These are phyloP conservation scores for Cercospora berteroae DNA, from an alignment of 2,329 filamentous ascomycete species.

Conservation along the genomic window DNA sequence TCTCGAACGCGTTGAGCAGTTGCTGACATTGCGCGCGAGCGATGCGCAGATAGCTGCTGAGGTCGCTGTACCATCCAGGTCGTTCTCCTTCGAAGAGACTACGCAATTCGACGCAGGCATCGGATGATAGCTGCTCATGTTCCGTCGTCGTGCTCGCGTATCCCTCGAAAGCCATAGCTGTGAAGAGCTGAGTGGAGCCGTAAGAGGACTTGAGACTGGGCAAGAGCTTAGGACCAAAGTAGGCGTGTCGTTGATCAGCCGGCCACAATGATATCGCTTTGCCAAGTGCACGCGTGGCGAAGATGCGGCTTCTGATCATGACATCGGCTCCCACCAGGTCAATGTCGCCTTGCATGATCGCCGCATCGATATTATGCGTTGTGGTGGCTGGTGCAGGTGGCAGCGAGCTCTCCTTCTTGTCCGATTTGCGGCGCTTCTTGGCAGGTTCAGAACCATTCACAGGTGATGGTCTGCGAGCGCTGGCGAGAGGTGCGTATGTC, in stretches of 20 bases:
- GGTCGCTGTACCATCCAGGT: constrained; percentile 79
- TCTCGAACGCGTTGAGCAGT: constrained; percentile 84
- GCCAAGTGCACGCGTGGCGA: constrained; percentile 81
- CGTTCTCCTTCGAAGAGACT: constrained; percentile 78
- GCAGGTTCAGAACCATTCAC: constrained; percentile 59
- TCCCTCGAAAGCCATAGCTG: constrained; percentile 83
- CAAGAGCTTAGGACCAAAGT: constrained; percentile 64
- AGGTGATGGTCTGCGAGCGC: constrained; percentile 43
- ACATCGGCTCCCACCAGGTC: constrained; percentile 89
- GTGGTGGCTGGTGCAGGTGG: constrained; percentile 48
- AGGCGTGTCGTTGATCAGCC: constrained; percentile 55
- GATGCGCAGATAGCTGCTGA: constrained; percentile 85
- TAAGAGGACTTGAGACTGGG: constrained; percentile 68
- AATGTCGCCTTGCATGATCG: constrained; percentile 96
- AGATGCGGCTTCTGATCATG: constrained; percentile 85
- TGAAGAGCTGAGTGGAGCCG: constrained; percentile 81
- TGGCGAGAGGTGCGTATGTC: constrained; percentile 62
- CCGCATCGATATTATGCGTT: constrained; percentile 94
- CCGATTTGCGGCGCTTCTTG: constrained; percentile 77
- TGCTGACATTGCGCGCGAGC: constrained; percentile 89
- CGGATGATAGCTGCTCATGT: constrained; percentile 52
- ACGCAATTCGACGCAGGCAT: constrained; percentile 66
- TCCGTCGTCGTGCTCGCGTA: constrained; percentile 61
- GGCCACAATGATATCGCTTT: constrained; percentile 77
- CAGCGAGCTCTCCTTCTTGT: constrained; percentile 72